Evolutionary conservation across 306 rosid genomes (phyloP).

Genomic region (Vicia sativa): DNA sequence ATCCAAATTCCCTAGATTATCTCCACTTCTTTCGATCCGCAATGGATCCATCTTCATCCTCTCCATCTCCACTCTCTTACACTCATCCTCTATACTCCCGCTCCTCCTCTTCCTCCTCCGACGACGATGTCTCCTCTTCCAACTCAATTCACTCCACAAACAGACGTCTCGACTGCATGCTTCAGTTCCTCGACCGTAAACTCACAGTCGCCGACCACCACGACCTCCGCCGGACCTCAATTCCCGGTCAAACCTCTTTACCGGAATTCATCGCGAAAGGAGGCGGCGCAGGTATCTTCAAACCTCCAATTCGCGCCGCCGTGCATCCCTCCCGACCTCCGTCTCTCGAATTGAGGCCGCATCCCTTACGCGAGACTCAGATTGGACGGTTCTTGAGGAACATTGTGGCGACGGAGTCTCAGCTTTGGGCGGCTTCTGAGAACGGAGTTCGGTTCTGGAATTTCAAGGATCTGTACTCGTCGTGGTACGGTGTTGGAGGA

Average conservation of each 20-base stretch:
- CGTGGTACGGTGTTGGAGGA: slow-evolving; percentile 46
- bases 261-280: slow-evolving; percentile 81
- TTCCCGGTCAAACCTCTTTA: slow-evolving; percentile 37
- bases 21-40: slow-evolving; percentile 22
- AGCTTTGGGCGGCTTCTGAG: slow-evolving; percentile 81
- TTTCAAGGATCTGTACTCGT: slow-evolving; percentile 60
- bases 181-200: slow-evolving; percentile 86
- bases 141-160: slow-evolving; percentile 66
- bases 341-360: slow-evolving; percentile 76
- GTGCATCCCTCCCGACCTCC: slow-evolving; percentile 85
- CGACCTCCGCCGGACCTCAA: neutral
- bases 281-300: slow-evolving; percentile 69
- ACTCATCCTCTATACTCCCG: slow-evolving; percentile 16
- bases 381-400: slow-evolving; percentile 72
- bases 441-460: slow-evolving; percentile 72
- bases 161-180: slow-evolving; percentile 83
- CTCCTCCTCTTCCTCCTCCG: slow-evolving; percentile 46
- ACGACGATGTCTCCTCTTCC: slow-evolving; percentile 53
- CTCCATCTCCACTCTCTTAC: slow-evolving; percentile 3
- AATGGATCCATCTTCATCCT: slow-evolving; percentile 37
- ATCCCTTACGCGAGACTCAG: slow-evolving; percentile 87
- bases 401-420: slow-evolving; percentile 59
- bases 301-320: slow-evolving; percentile 62
- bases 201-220: slow-evolving; percentile 47
- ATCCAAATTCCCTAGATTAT: slow-evolving; percentile 26